phyloP scores from a whole-genome alignment of 371 early-diverging fungal species.

The Zychaea mexicana region DNA sequence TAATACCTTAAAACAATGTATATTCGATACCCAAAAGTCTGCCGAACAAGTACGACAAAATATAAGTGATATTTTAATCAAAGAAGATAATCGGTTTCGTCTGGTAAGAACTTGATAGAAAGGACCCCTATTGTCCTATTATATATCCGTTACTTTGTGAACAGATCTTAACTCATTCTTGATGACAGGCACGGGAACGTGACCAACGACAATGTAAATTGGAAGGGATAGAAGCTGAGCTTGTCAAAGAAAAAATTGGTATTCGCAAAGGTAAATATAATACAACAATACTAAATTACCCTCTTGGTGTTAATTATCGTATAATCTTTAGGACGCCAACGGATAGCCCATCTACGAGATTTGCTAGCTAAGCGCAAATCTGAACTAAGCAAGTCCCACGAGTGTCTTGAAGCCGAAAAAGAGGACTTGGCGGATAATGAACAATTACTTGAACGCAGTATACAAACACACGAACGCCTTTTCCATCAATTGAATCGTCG shows the following conservation, averaged over 20 bases:
- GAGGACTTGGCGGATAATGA: slow-evolving; percentile 52
- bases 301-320: not conserved
- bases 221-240: slow-evolving; percentile 24
- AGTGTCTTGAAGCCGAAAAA: slow-evolving; percentile 32
- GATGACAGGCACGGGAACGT: slow-evolving; percentile 30
- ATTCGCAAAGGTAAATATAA: slow-evolving; percentile 11
- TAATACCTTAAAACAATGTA: slow-evolving; percentile 58
- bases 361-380: slow-evolving; percentile 24
- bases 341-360: slow-evolving; percentile 19
- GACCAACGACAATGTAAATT: slow-evolving; percentile 33
- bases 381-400: slow-evolving; percentile 22
- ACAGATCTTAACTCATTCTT: too few relatives aligned
- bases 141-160: too few relatives aligned
- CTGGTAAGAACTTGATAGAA: too few relatives aligned
- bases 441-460: slow-evolving; percentile 42
- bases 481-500: slow-evolving; percentile 45
- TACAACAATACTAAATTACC: not conserved
- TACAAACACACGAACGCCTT: slow-evolving; percentile 45
- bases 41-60: slow-evolving; percentile 48
- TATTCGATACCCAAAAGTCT: slow-evolving; percentile 58
- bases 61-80: slow-evolving; percentile 42
- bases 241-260: slow-evolving; percentile 20
- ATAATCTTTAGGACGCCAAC: slow-evolving; percentile 24
- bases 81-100: slow-evolving; percentile 42
- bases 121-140: too few relatives aligned